Percentiles rank a stretch among this genome's conserved stretches.
Conservation (phyloP, 352 stramenopile species). For the Elongisporangium anandrum region DNA sequence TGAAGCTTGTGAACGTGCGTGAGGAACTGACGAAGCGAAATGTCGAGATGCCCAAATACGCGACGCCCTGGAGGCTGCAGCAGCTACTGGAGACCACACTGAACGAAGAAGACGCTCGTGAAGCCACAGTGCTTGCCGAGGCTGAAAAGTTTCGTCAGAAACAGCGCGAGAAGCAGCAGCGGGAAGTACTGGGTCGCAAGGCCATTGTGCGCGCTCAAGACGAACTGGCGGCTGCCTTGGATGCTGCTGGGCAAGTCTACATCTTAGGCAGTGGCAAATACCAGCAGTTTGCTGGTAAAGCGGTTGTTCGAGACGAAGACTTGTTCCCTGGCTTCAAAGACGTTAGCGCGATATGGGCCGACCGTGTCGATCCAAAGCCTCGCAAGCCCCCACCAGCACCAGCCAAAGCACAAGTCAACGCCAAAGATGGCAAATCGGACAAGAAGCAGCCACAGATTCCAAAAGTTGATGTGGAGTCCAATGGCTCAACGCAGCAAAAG, state of each 20-base stretch:
- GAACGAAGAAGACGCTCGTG: slow-evolving; percentile 85
- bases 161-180: slow-evolving; percentile 67
- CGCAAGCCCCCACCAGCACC: background rate
- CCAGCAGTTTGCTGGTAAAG: slow-evolving; percentile 73
- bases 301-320: slow-evolving; percentile 40
- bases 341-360: slow-evolving; percentile 63
- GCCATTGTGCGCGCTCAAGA: slow-evolving; percentile 71
- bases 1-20: slow-evolving; percentile 72
- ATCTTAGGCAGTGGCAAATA: slow-evolving; percentile 85
- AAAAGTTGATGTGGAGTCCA: background rate
- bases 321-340: slow-evolving; percentile 58
- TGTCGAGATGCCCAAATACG: slow-evolving; percentile 87
- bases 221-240: slow-evolving; percentile 82
- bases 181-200: slow-evolving; percentile 32
- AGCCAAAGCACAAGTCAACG: slow-evolving; percentile 1
- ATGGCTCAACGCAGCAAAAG: slow-evolving; percentile 2
- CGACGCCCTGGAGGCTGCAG: slow-evolving; percentile 70
- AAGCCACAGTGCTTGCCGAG: slow-evolving; percentile 76
- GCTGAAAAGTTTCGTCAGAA: slow-evolving; percentile 68
- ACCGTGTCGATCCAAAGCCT: slow-evolving; percentile 27
- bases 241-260: slow-evolving; percentile 92
- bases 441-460: slow-evolving; percentile 4
- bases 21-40: slow-evolving; percentile 85
- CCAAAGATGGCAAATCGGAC: slow-evolving; percentile 3
- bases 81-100: slow-evolving; percentile 86